phyloP scores from a whole-genome alignment of 2,329 filamentous ascomycete species.

The Penicillium capsulatum region DNA sequence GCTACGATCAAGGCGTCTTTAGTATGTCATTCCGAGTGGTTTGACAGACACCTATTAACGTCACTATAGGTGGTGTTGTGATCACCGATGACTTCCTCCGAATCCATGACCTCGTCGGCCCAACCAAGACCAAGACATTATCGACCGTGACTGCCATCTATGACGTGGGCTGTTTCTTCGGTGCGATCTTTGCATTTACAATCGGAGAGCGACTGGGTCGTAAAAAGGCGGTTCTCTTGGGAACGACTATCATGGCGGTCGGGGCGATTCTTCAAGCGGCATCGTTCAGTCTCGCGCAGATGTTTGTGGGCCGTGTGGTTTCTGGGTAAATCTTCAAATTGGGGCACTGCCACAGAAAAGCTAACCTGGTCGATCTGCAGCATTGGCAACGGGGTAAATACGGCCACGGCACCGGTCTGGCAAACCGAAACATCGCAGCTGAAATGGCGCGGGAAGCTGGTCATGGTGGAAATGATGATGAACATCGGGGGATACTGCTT shows the following conservation, averaged over 20 bases:
- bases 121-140: slow-evolving; percentile 30
- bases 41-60: not conserved
- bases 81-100: slow-evolving; percentile 53
- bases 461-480: slow-evolving; percentile 49
- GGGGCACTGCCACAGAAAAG: not conserved
- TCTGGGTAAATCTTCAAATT: slow-evolving; percentile 4
- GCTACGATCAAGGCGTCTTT: slow-evolving; percentile 52
- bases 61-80: slow-evolving; percentile 46
- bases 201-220: slow-evolving; percentile 48
- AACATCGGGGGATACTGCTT: slow-evolving; percentile 50
- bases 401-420: slow-evolving; percentile 50
- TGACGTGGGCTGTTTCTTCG: slow-evolving; percentile 58
- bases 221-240: slow-evolving; percentile 46
- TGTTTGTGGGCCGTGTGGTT: slow-evolving; percentile 49
- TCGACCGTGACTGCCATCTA: slow-evolving; percentile 55
- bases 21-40: slow-evolving; percentile 21
- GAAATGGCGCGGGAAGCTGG: slow-evolving; percentile 44
- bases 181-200: slow-evolving; percentile 43
- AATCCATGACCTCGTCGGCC: slow-evolving; percentile 43
- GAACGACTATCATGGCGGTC: slow-evolving; percentile 47
- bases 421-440: slow-evolving; percentile 48
- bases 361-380: not conserved
- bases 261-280: slow-evolving; percentile 49
- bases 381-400: slow-evolving; percentile 52
- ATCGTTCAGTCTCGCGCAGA: slow-evolving; percentile 45